Percentiles rank a stretch among this genome's conserved stretches.
Evolutionary conservation across 495 filamentous ascomycete species (phyloP).

Genomic region (Penicillium angulare): DNA sequence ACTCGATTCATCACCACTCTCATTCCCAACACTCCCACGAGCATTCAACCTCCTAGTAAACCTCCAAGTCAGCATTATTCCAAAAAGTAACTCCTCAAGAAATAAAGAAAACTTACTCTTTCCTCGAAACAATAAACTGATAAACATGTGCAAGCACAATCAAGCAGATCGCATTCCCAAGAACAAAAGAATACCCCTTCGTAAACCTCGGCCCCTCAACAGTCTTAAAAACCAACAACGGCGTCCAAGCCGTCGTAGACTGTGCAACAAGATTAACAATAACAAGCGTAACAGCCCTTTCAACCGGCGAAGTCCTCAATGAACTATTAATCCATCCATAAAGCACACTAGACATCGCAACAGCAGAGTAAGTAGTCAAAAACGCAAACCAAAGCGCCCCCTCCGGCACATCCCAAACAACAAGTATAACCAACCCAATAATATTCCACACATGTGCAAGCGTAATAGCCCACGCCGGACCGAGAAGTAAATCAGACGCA

Average conservation of each 20-base stretch:
- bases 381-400: slow-evolving; percentile 52
- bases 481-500: slow-evolving; percentile 45
- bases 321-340: slow-evolving; percentile 51
- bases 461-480: slow-evolving; percentile 44
- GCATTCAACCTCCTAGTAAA: too few relatives aligned
- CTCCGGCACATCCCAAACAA: slow-evolving; percentile 51
- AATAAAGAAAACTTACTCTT: slow-evolving; percentile 24
- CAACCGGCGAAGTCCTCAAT: slow-evolving; percentile 51
- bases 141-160: slow-evolving; percentile 38
- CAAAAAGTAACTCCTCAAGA: too few relatives aligned
- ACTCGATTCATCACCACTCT: too few relatives aligned
- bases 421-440: slow-evolving; percentile 40
- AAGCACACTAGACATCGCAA: slow-evolving; percentile 34
- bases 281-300: slow-evolving; percentile 54
- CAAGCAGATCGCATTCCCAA: slow-evolving; percentile 45
- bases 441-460: slow-evolving; percentile 42
- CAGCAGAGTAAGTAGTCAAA: slow-evolving; percentile 29
- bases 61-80: too few relatives aligned
- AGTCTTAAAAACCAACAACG: slow-evolving; percentile 40
- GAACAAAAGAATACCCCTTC: slow-evolving; percentile 46
- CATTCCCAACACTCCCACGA: too few relatives aligned
- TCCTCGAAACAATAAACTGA: slow-evolving; percentile 20
- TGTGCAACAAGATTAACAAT: slow-evolving; percentile 53
- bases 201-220: slow-evolving; percentile 46
- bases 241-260: slow-evolving; percentile 41